These are phyloP conservation scores for Pleurozium schreberi DNA, from an alignment of 225 moss, liverwort and hornwort species.

Conservation along the genomic window DNA sequence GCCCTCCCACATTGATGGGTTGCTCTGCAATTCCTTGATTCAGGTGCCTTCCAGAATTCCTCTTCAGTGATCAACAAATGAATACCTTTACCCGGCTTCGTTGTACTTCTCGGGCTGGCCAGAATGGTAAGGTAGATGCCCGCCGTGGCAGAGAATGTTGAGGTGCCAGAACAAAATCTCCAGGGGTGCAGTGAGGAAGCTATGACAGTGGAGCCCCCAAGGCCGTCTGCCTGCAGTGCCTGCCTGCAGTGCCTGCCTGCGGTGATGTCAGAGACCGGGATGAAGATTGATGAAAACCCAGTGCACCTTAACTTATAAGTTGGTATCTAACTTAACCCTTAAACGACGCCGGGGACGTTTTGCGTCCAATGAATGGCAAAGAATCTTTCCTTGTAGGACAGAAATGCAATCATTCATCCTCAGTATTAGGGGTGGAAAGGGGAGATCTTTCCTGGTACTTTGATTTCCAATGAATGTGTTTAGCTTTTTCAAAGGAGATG, in stretches of 20 bases:
- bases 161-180: neutral
- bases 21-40: neutral
- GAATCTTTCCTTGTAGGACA: no score
- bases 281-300: neutral
- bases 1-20: neutral
- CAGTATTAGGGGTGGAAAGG: no score
- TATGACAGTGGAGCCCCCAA: neutral
- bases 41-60: neutral
- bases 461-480: no score
- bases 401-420: no score
- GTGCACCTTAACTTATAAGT: neutral
- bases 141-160: conserved; percentile 3
- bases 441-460: no score
- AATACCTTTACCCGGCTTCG: neutral
- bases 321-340: no score
- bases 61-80: neutral
- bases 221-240: neutral
- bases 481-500: no score
- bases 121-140: neutral
- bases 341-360: no score
- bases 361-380: no score
- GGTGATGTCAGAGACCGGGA: neutral
- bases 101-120: neutral
- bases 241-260: neutral
- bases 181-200: neutral